Base-by-base conservation (phyloP, 140 eudicot genomes). In the Senecio squalidus region DNA sequence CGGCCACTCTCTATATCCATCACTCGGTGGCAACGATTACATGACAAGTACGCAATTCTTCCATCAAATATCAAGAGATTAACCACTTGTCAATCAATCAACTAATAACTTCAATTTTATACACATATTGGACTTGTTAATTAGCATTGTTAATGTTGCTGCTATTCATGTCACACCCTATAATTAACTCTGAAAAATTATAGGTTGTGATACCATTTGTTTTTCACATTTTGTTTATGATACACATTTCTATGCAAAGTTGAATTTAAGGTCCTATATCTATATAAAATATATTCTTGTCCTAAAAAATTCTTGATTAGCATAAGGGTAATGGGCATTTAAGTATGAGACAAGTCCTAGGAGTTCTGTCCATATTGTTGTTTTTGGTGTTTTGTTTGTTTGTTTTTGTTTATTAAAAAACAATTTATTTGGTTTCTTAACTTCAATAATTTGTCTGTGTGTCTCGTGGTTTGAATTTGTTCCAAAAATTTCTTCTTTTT, bases 21-120 rank as follows among this genome's bases (percentile, higher is more conserved):
- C 77, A 4, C 61, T 72, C 3, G 72, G 72, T 36, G 70, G 65
- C 66, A 67, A 66, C 67, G 72, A 78, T n/a, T 76, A 70, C 79
- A 33, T 79, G 73, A 70, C 79, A 23, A 87, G 94, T 81, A 88
- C 85, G 83, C 96, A 81, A 52, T 88, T 88, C 81, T 84, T 88
- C 78, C 94, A 86, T 55, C 81, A 71, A 45, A 57, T 69, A 20
- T 69, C 90, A 44, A 79, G 87, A 73, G 75, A 84, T 33, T 88
- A 56, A 76, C 14, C 10, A 57, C 40, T 46, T 16, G 14, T 39
- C 39, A 49, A 13, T 34, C 51, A 8, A 31, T 41, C 22, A 28
- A 29, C 16, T 55, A 45, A 55, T 64, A 55, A 65, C 34, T 10
- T 44, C 67, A n/a, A n/a, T n/a, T n/a, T n/a, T 20, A 39, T 48